These are phyloP conservation scores for Cercophora newfieldiana DNA, from an alignment of 495 filamentous ascomycete genomes.

Conservation along the genomic window DNA sequence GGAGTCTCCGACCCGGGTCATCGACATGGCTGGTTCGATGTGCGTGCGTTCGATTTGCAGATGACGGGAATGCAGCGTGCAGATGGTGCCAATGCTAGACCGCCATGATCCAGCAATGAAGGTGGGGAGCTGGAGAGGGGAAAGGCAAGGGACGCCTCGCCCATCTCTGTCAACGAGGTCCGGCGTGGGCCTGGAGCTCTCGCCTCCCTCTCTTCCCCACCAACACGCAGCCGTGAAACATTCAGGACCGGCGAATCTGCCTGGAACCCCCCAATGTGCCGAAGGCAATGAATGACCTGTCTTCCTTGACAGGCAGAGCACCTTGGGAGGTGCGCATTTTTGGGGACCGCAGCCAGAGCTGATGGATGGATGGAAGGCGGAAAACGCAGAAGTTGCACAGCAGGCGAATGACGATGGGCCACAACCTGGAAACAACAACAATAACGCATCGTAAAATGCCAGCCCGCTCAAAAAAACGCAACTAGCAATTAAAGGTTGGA, in stretches of 20 bases:
- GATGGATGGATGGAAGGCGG: too few species aligned
- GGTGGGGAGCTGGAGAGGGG: background rate
- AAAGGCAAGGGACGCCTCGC: background rate
- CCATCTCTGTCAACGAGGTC: background rate
- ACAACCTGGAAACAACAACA: background rate
- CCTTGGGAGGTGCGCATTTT: background rate
- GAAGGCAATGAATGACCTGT: background rate
- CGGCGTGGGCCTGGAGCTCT: background rate
- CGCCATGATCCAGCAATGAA: background rate
- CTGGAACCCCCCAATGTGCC: too few species aligned
- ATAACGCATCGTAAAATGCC: too few species aligned
- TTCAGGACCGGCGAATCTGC: background rate
- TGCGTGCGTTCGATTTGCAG: background rate
- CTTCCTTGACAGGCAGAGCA: background rate
- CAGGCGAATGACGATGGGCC: background rate
- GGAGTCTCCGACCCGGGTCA: background rate
- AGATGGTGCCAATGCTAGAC: background rate
- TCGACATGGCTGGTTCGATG: background rate
- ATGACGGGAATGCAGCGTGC: slow-evolving; percentile 5
- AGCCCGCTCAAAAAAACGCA: background rate
- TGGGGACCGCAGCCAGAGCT: background rate
- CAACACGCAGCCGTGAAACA: background rate
- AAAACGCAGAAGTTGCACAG: background rate
- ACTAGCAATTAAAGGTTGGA: background rate
- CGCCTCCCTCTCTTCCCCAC: background rate